Base-by-base conservation (phyloP, 75 land plant species). In the Larix kaempferi region DNA sequence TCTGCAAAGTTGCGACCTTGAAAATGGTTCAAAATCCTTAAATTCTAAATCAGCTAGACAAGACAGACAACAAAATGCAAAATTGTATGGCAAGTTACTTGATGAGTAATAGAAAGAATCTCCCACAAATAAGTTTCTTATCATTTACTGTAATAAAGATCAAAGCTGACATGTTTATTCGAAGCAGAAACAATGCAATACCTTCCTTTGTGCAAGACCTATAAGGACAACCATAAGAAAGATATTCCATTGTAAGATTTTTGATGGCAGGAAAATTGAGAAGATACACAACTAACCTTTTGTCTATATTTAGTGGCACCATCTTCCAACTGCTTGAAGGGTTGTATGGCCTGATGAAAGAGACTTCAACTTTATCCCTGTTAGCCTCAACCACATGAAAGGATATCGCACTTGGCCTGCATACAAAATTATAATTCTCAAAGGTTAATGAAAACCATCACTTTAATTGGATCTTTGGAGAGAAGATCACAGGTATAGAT, bases 251-350 rank as follows among this genome's bases (percentile, higher is more conserved):
- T 64, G 6, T 14, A 64, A 27, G 5, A 64, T 14, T 64, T 64
- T 15, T 27, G 37, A 29, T 16, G 14, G 66, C 37, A 4, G 27
- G 16, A 64, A 64, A 29, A 64, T 64, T 64, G 5, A 69, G 41
- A 71, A 71, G 25, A n/a, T 7, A 71, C 14, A 13, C 26, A 52
- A 73, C 55, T 54, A 49, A 84, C 85, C 85, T 76, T 76, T 84
- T 84, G 56, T 84, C 85, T 37, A 84, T 84, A 64, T 84, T 84
- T 74, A 84, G 79, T 58, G 85, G 85, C 44, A 84, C 79, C 55
- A 69, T 73, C 57, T 80, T 59, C 44, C 54, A 57, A 26, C 39
- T 76, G 71, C 64, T 64, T 41, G 61, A 65, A 12, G 79, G 79
- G 67, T 80, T 57, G 79, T 84, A 84, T 16, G 74, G 57, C 41